Base-by-base conservation (phyloP, 2,329 filamentous ascomycete species). In the Emmonsiellopsis sp. region DNA sequence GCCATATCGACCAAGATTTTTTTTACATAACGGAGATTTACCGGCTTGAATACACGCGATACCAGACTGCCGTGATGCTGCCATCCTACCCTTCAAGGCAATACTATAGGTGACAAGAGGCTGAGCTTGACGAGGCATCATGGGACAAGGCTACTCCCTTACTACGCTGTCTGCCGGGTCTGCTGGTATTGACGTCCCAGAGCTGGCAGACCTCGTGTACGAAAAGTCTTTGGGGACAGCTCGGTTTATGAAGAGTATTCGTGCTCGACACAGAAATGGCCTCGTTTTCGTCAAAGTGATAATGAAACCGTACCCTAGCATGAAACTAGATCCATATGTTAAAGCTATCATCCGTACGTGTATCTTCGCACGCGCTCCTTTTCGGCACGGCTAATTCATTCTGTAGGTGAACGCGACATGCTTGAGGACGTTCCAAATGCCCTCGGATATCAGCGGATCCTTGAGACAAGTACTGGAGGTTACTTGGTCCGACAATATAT, bases 81-180 rank as follows among this genome's bases (percentile, higher is more conserved):
- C 40, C 36, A 31, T 17, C 6, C 17, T 33, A 36, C 47, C 34
- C 17, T 31, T 13, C 31, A n/a, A 9, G 10, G 47, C 14, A 10
- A 40, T 49, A 36, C 37, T 40, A 40, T 27, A 27, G 21, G 21
- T 27, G 21, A 27, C 21, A 27, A 27, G n/a, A 31, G 14, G 6
- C 14, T 39, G 21, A 49, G 17, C 47, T 49, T 33, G 11, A 5
- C 39, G 31, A 21, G 47, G 9, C 67, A 74, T 55, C 61, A 98
- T 98, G 93, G 93, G 93, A 60, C 93, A 98, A 79, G 91, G 89
- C 60, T 96, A 96, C 74, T 96, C 92, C 57, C 83, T 95, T 63
- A 88, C 90, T 52, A 91, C 90, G 66, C 87, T 94, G 59, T 93
- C 90, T 52, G 88, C 89, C 58, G 93, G 91, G 67, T 87, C 89